phyloP scores from a whole-genome alignment of 2,329 filamentous ascomycete species.

The Thelonectria blattea region DNA sequence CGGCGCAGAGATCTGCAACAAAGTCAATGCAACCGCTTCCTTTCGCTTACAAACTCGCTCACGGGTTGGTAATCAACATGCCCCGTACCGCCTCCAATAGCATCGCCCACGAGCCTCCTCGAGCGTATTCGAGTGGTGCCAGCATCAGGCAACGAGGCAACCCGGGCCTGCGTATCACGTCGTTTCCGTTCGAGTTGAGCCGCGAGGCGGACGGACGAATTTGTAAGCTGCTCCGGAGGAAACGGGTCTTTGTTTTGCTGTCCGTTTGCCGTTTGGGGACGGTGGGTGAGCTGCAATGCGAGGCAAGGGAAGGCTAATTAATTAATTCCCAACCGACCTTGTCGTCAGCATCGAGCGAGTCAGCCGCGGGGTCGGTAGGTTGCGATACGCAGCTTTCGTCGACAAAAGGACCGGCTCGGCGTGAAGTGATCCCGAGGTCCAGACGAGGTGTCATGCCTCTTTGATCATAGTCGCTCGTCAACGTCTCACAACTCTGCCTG shows the following conservation, averaged over 20 bases:
- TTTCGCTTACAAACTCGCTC: background rate
- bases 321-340: too few species aligned
- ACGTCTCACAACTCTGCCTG: background rate
- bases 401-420: background rate
- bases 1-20: background rate
- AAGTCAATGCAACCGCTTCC: background rate
- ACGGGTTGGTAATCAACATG: slow-evolving; percentile 13
- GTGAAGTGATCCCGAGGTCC: background rate
- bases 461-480: background rate
- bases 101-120: background rate
- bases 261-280: too few species aligned
- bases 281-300: too few species aligned
- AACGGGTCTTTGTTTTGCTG: background rate
- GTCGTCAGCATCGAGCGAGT: background rate
- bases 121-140: background rate
- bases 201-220: background rate
- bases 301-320: background rate
- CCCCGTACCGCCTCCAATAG: background rate
- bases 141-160: background rate
- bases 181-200: background rate
- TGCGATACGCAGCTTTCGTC: background rate
- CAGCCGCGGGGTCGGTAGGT: too few species aligned
- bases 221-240: background rate
- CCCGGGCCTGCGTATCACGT: too few species aligned
- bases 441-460: background rate